Evolutionary conservation across 2,329 filamentous ascomycete species (phyloP), one percentile per base, ranked within the genome.

Genomic region (Diaporthe citriasiana): DNA sequence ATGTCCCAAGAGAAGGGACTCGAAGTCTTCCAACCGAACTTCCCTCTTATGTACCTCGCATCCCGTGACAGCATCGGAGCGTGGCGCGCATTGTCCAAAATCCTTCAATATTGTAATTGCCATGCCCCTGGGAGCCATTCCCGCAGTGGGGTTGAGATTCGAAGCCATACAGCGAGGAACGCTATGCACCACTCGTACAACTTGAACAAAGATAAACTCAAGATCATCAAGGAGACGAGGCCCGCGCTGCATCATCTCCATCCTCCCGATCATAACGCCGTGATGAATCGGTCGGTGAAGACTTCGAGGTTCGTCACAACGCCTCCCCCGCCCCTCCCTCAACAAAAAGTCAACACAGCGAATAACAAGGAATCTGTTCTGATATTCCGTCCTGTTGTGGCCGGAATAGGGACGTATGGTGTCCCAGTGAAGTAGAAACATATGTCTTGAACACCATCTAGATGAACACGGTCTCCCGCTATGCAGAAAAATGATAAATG

Each of bases 381-480:
- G 35, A 27, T 50, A 27, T 35, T 70, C 51, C 55, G 47, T 63
- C 60, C 69, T 33, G 38, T 59, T 65, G 55, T 59, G 66, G 60
- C 72, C 69, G 55, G 60, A 65, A 59, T 22, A 40, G 17, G 57
- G n/a, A 50, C 53, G 55, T n/a, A 38, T 35, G 19, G 4, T 25
- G 10, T 47, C 42, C 45, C n/a, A 60, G 15, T 22, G 19, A 56
- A 45, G 27, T 25, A 50, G 38, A 35, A 65, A 8, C 22, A 33
- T 42, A 38, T 68, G 35, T 68, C 53, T 63, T 55, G 65, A 38
- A 68, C 30, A 42, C 63, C 60, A 33, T 75, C 74, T 75, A 74
- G 55, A 73, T 75, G 45, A 71, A 69, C 47, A 71, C 50, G 33
- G 60, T 59, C 40, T 70, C 69, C 66, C 68, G 74, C 74, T 75